phyloP scores from a whole-genome alignment of 306 rosid genomes.

The Parietaria judaica region DNA sequence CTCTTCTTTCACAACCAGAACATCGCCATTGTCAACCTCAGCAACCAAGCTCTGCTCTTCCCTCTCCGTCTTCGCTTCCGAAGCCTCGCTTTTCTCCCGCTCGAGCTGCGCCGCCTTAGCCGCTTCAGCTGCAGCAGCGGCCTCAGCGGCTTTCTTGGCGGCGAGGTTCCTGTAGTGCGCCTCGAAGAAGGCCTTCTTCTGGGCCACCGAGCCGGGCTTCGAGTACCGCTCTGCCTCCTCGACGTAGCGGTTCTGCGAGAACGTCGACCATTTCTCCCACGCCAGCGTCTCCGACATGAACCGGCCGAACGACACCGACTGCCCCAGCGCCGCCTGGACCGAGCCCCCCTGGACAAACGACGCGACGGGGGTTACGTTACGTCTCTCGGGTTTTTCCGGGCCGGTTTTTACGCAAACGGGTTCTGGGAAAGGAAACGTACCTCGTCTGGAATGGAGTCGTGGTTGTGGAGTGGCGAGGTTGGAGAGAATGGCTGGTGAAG shows the following conservation, averaged over 20 bases:
- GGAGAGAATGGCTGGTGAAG: constrained; percentile 59
- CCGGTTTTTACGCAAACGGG: not conserved
- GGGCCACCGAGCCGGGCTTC: constrained; percentile 87
- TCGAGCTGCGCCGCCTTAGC: constrained; percentile 43
- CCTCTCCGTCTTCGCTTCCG: constrained; percentile 23
- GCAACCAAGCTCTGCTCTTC: constrained; percentile 4
- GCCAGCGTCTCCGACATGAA: constrained; percentile 65
- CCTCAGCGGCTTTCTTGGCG: constrained; percentile 71
- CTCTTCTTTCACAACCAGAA: constrained; percentile 25
- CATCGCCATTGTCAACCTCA: constrained; percentile 18
- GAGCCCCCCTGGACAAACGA: constrained; percentile 46
- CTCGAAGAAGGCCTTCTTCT: constrained; percentile 98
- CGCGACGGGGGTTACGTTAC: not conserved
- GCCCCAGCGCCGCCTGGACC: constrained; percentile 66
- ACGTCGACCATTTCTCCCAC: constrained; percentile 91
- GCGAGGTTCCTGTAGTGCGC: constrained; percentile 94
- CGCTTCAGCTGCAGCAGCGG: constrained; percentile 16
- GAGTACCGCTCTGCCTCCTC: constrained; percentile 90
- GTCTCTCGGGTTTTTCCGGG: not conserved
- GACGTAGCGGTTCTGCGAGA: constrained; percentile 80
- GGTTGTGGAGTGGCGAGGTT: constrained; percentile 60
- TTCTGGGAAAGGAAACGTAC: constrained; percentile 25
- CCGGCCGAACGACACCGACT: constrained; percentile 87
- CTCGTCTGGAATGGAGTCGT: constrained; percentile 53
- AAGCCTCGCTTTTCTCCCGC: constrained; percentile 26